Evolutionary conservation across 179 eudicot genomes (phyloP).

Genomic region (Monotropa hypopitys): DNA sequence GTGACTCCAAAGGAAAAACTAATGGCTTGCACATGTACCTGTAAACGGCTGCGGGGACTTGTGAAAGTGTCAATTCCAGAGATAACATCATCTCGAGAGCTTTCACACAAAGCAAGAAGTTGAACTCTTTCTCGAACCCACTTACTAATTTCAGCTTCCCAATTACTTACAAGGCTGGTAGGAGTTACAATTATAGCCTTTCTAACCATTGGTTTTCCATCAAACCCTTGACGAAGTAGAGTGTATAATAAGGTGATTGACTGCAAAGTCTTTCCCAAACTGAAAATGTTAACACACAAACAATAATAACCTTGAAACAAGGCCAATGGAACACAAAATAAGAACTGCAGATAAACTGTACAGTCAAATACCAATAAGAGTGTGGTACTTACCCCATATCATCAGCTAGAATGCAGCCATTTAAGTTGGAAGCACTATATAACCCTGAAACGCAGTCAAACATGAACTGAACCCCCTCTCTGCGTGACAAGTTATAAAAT

Average conservation of each 20-base stretch:
- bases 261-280: slow-evolving; percentile 95
- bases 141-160: slow-evolving; percentile 96
- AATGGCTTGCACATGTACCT: slow-evolving; percentile 36
- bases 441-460: slow-evolving; percentile 89
- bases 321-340: not conserved
- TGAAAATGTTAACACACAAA: slow-evolving; percentile 20
- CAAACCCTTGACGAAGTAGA: slow-evolving; percentile 90
- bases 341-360: not conserved
- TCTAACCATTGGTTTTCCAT: slow-evolving; percentile 86
- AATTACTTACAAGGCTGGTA: slow-evolving; percentile 92
- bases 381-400: slow-evolving; percentile 81
- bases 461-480: slow-evolving; percentile 99
- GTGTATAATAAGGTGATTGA: slow-evolving; percentile 91
- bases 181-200: slow-evolving; percentile 97
- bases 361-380: slow-evolving; percentile 4
- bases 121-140: slow-evolving; percentile 89
- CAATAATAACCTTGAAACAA: not conserved
- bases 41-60: slow-evolving; percentile 39
- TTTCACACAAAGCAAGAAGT: slow-evolving; percentile 88
- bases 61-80: slow-evolving; percentile 65
- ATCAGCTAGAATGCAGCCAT: slow-evolving; percentile 97
- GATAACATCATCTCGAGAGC: slow-evolving; percentile 71
- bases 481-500: slow-evolving; percentile 23
- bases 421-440: slow-evolving; percentile 40
- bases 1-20: slow-evolving; percentile 7